phyloP scores from a whole-genome alignment of 495 filamentous ascomycete genomes.

The Aspergillus ostianus region DNA sequence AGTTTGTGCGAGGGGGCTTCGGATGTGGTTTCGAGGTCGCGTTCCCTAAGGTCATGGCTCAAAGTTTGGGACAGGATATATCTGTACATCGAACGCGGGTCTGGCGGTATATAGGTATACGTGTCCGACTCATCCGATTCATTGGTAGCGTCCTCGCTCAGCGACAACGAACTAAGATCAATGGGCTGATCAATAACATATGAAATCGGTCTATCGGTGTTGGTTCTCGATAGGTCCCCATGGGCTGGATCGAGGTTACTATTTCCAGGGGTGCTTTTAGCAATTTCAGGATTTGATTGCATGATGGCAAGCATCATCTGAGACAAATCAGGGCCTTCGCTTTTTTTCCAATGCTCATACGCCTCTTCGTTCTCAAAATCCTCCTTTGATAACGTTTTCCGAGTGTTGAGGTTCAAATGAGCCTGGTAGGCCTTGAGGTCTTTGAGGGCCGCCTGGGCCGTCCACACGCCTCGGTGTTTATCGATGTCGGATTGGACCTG shows the following conservation, averaged over 20 bases:
- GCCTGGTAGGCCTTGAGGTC: constrained; percentile 93
- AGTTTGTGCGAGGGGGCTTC: constrained; percentile 58
- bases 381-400: constrained; percentile 70
- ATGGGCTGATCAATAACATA: constrained; percentile 75
- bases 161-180: constrained; percentile 69
- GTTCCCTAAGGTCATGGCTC: constrained; percentile 62
- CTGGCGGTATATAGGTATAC: constrained; percentile 87
- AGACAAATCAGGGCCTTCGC: constrained; percentile 76
- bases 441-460: constrained; percentile 81
- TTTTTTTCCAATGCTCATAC: constrained; percentile 85
- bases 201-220: constrained; percentile 48
- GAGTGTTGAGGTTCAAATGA: constrained; percentile 75
- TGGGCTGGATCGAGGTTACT: constrained; percentile 49
- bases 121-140: constrained; percentile 50
- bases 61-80: constrained; percentile 73
- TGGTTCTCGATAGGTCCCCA: constrained; percentile 58
- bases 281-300: constrained; percentile 81
- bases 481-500: constrained; percentile 86
- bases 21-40: constrained; percentile 49
- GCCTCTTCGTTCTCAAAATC: constrained; percentile 93
- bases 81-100: constrained; percentile 78
- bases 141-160: constrained; percentile 52
- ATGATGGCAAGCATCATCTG: constrained; percentile 91
- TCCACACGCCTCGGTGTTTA: constrained; percentile 76
- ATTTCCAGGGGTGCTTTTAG: constrained; percentile 59